Base-by-base conservation (phyloP, 345 rosid species). In the Salix viminalis region DNA sequence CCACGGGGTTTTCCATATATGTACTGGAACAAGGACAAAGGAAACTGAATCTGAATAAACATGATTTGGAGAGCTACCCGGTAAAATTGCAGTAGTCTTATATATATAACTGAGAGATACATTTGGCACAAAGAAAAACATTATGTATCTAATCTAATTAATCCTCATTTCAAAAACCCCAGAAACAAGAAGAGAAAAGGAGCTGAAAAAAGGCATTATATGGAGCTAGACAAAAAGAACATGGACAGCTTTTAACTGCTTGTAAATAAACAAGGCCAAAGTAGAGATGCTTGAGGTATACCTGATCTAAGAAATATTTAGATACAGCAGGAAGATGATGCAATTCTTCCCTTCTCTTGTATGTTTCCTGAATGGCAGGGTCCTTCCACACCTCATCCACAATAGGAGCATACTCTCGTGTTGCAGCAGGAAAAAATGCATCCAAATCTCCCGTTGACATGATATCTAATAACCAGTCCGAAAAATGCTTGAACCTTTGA, bases 361-460 rank as follows among this genome's bases (percentile, higher is more conserved):
- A 89, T 8, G 91, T 88, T 80, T 88, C 91, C 85, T 88, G 93
- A 16, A 89, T 87, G 74, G 93, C 90, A 70, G 84, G 75, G 79
- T 84, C 91, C 74, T 76, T 88, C 93, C 93, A 89, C 24, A 89
- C 56, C 85, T 89, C 91, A 44, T 85, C 88, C 0, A 89, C 89
- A 64, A 83, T 42, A 26, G 91, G 91, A 21, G 90, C 93, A 73
- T 89, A 88, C 72, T 89, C 93, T 41, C 93, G 89, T 50, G 93
- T 86, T 72, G 93, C 93, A 16, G 93, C 93, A 76, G 91, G 93
- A 82, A 89, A 89, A 83, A 83, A 86, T n/a, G 86, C 80, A 82
- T 89, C 91, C 78, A 89, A 77, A 71, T 88, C 87, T 69, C 93
- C 93, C 32, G 84, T 82, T 36, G 89, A 89, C 87, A 86, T 83